Evolutionary conservation across 495 filamentous ascomycete genomes (phyloP).

Genomic region (Chaetomium cochliodes): DNA sequence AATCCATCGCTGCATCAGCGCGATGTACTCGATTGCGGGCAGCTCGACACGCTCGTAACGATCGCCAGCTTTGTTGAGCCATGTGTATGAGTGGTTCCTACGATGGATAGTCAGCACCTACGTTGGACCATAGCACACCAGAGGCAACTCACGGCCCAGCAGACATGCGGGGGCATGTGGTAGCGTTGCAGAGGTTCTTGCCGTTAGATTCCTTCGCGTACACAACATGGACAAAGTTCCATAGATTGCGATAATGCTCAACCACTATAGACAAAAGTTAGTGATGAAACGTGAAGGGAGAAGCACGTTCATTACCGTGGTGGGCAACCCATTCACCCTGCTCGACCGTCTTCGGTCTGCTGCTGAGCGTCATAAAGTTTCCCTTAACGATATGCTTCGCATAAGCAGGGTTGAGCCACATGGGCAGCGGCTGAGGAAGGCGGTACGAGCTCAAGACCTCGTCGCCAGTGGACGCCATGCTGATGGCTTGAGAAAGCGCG

Average conservation of each 20-base stretch:
- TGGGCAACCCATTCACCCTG: slow-evolving; percentile 92
- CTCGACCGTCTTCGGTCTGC: slow-evolving; percentile 83
- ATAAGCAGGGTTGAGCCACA: slow-evolving; percentile 63
- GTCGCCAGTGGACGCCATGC: slow-evolving; percentile 38
- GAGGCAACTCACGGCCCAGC: slow-evolving; percentile 70
- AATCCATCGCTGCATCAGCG: slow-evolving; percentile 90
- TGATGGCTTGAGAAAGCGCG: slow-evolving; percentile 37
- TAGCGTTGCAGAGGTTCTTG: slow-evolving; percentile 74
- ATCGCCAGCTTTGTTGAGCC: slow-evolving; percentile 60
- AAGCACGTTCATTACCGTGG: slow-evolving; percentile 61
- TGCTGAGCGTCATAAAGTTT: slow-evolving; percentile 92
- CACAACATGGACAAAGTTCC: slow-evolving; percentile 78
- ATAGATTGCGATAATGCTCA: slow-evolving; percentile 83
- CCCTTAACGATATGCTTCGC: slow-evolving; percentile 87
- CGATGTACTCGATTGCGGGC: slow-evolving; percentile 82
- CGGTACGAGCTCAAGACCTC: slow-evolving; percentile 52
- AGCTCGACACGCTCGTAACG: slow-evolving; percentile 63
- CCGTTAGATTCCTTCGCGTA: slow-evolving; percentile 73
- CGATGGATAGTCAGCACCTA: slow-evolving; percentile 16
- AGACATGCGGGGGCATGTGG: slow-evolving; percentile 85
- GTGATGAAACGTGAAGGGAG: neutral
- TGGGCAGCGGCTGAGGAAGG: slow-evolving; percentile 44
- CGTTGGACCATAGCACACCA: neutral
- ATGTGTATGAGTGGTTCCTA: slow-evolving; percentile 85
- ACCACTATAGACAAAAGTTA: slow-evolving; percentile 57